Evolutionary conservation across 2,329 filamentous ascomycete species (phyloP).

Genomic region (Colletotrichum magnum): DNA sequence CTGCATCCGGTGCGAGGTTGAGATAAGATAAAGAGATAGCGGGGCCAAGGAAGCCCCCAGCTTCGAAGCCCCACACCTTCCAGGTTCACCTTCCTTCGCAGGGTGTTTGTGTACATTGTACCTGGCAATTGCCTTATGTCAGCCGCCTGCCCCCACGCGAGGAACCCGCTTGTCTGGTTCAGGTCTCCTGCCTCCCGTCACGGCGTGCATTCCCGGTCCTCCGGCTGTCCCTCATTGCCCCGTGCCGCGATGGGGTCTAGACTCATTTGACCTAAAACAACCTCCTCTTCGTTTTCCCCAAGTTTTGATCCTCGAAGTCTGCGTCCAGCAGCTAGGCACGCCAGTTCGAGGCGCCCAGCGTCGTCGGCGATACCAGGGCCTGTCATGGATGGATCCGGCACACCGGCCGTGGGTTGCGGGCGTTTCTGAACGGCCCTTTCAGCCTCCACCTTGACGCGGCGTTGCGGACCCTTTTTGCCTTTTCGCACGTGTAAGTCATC

Average conservation of each 20-base stretch:
- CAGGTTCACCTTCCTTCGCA: neutral
- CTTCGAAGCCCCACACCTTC: neutral
- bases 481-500: constrained; percentile 31
- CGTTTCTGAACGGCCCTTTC: constrained; percentile 29
- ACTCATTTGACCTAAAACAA: constrained; percentile 6
- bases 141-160: constrained; percentile 26
- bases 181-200: constrained; percentile 25
- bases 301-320: neutral
- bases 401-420: constrained; percentile 26
- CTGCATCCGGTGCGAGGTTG: constrained; percentile 20
- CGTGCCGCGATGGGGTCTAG: constrained; percentile 24
- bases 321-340: neutral
- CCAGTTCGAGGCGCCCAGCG: neutral
- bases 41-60: constrained; percentile 31
- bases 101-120: neutral
- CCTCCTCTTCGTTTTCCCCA: constrained; percentile 2
- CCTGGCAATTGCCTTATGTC: constrained; percentile 25
- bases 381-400: constrained; percentile 19
- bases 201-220: constrained; percentile 30
- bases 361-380: neutral
- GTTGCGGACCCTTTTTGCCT: constrained; percentile 30
- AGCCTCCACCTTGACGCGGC: constrained; percentile 37
- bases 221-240: constrained; percentile 24
- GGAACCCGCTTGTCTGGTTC: constrained; percentile 33
- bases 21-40: constrained; percentile 40